Conservation (phyloP, 768 basidiomycete genomes). For the Rubroboletus satanas region DNA sequence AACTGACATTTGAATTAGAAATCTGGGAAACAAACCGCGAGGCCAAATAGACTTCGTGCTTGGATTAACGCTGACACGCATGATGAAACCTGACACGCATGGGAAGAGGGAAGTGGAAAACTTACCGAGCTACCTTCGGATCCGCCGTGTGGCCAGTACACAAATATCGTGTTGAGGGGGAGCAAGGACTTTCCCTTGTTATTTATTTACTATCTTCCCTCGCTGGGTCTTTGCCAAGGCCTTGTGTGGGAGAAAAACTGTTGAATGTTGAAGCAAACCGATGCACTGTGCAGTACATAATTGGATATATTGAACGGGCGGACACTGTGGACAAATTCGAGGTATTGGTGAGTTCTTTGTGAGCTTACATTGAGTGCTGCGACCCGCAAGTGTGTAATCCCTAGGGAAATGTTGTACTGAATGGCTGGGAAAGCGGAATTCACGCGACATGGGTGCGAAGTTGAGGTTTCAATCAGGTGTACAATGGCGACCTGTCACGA, state of each 20-base stretch:
- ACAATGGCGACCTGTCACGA: not conserved
- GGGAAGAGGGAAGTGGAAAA: not conserved
- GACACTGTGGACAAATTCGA: not conserved
- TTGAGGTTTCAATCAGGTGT: not conserved
- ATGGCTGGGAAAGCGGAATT: too few species aligned
- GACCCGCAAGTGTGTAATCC: not conserved
- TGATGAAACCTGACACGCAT: constrained; percentile 4
- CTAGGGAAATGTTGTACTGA: not conserved
- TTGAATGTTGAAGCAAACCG: not conserved
- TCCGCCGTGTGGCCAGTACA: not conserved
- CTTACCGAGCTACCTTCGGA: not conserved
- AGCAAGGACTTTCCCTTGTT: not conserved
- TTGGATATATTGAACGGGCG: constrained; percentile 3
- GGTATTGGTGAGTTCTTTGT: not conserved
- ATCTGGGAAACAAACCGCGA: not conserved
- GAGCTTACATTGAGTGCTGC: not conserved
- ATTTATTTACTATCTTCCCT: not conserved
- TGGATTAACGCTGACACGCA: not conserved
- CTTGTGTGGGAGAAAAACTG: not conserved
- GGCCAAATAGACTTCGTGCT: not conserved
- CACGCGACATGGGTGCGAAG: not conserved
- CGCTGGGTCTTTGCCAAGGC: not conserved
- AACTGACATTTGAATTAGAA: not conserved
- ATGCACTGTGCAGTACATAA: not conserved
- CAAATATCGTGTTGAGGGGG: not conserved